Evolutionary conservation across 2,329 filamentous ascomycete genomes (phyloP).

Genomic region (Huntiella moniliformis): DNA sequence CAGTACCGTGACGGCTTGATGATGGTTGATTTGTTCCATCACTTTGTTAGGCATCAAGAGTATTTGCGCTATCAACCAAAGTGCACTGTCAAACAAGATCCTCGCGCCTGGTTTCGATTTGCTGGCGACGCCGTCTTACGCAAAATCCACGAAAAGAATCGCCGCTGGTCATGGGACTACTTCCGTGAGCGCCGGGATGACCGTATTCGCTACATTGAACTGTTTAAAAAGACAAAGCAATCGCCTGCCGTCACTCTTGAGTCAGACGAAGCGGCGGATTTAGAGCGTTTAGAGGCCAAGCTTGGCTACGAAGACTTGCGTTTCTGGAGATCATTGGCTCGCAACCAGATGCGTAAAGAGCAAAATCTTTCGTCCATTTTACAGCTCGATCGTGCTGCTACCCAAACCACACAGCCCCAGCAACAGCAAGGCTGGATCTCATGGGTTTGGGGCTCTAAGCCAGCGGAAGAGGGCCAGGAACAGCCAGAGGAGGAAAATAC

Average conservation of each 20-base stretch:
- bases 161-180: conserved; percentile 88
- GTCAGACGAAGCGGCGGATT: conserved; percentile 49
- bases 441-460: conserved; percentile 79
- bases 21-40: conserved; percentile 97
- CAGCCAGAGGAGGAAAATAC: conserved; percentile 38
- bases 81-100: conserved; percentile 68
- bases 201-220: conserved; percentile 67
- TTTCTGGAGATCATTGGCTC: conserved; percentile 88
- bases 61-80: conserved; percentile 88
- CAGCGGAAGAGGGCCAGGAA: conserved; percentile 23
- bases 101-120: conserved; percentile 79
- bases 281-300: conserved; percentile 68
- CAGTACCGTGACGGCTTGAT: conserved; percentile 95
- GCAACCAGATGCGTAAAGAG: conserved; percentile 89
- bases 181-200: conserved; percentile 87
- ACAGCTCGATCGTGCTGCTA: conserved; percentile 30
- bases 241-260: conserved; percentile 41
- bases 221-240: conserved; percentile 88
- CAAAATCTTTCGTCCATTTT: conserved; percentile 4
- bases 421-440: conserved; percentile 73
- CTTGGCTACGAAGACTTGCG: conserved; percentile 85
- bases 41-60: conserved; percentile 93
- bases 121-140: conserved; percentile 73
- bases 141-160: conserved; percentile 90
- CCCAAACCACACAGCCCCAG: conserved; percentile 27